phyloP scores from a whole-genome alignment of 768 basidiomycete species.

The Pholiota conissans region DNA sequence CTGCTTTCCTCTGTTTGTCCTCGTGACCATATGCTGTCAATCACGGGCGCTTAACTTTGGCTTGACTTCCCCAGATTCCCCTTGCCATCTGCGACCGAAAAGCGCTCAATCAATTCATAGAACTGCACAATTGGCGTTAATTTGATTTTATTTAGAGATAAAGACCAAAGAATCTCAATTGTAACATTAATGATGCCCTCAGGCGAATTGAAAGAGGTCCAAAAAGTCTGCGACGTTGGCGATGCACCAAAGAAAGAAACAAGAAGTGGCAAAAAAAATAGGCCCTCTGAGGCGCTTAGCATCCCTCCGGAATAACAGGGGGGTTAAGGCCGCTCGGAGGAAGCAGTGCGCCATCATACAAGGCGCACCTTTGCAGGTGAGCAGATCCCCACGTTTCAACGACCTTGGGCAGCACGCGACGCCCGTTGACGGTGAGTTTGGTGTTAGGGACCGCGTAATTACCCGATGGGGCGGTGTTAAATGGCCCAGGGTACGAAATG shows the following conservation, averaged over 20 bases:
- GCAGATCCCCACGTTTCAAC: conserved; percentile 23
- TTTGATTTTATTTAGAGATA: no score
- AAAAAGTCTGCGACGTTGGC: not conserved
- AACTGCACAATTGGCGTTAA: no score
- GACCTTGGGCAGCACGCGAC: conserved; percentile 23
- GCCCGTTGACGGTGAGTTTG: conserved; percentile 22
- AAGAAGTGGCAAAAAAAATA: not conserved
- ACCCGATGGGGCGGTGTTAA: conserved; percentile 18
- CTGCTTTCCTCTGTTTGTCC: no score
- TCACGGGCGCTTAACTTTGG: no score
- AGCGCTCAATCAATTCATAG: no score
- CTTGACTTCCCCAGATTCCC: no score
- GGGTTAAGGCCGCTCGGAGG: conserved; percentile 16
- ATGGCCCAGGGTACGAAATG: conserved; percentile 27
- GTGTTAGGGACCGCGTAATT: conserved; percentile 24
- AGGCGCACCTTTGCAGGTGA: conserved; percentile 22
- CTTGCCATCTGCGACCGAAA: no score
- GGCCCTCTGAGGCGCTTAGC: not conserved
- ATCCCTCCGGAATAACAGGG: conserved; percentile 17
- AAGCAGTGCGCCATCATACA: conserved; percentile 20
- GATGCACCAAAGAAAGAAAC: not conserved
- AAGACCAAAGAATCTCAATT: no score
- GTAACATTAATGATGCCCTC: no score
- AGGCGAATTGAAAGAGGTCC: no score
- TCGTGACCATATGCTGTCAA: no score